Evolutionary conservation across 352 stramenopile species (phyloP), one percentile per base, ranked within the genome.

Genomic region (Globisporangium acanthophoron): DNA sequence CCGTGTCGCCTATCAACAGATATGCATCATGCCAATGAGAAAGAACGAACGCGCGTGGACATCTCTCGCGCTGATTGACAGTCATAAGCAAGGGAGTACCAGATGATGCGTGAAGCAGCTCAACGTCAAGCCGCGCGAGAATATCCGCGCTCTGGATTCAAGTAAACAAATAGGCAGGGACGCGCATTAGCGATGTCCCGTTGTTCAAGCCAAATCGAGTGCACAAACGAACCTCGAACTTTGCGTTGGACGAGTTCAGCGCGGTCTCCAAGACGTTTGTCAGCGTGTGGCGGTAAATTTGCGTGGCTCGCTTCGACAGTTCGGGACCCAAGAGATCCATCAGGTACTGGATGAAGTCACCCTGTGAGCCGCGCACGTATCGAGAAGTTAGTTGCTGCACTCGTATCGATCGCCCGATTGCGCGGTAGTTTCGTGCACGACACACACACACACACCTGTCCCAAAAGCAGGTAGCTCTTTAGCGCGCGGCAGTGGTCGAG

Each of bases 401-500:
- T 40, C 15, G 18, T 9, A 37, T 41, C 27, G 5, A n/a, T 40
- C 35, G 35, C 12, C 35, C 35, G 12, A 13, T 15, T 15, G 12
- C 35, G 12, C 12, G 35, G 12, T 18, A 41, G 9, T 41, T 9
- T 15, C 35, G 9, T 43, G 37, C 37, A 43, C 13, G 31, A 21
- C 8, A 16, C 8, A 41, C 29, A 21, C 3, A 4, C 46, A n/a
- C 54, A 20, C 53, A 85, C 86, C 80, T 99, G 96, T n/a, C 96
- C 96, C n/a, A 99, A 80, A 33, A 99, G 80, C 37, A 99, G 72
- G 63, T 99, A 99, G 49, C 96, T 85, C 70, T 99, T 98, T n/a
- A 99, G 71, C 21, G 96, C 96, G 44, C 87, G 80, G 18, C 98
- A 94, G 70, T 99, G 97, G 43, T 96, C 67, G 52, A 98, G 70